Percentiles rank a stretch among this genome's conserved stretches.
Evolutionary conservation across 78 protist species (phyloP).

Genomic region (Dictyostelium purpureum): DNA sequence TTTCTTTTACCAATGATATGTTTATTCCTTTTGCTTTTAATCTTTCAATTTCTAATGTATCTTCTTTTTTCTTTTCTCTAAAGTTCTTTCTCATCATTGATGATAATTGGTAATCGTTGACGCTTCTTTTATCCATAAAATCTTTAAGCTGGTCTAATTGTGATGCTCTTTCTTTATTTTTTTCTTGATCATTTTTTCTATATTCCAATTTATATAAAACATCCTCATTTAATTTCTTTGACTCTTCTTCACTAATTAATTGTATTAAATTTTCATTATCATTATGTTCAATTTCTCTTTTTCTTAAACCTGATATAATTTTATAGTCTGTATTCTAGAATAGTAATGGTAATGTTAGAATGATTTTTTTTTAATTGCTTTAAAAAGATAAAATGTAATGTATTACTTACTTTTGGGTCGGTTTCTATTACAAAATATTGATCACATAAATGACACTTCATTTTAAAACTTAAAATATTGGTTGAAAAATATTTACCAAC

Average conservation of each 20-base stretch:
- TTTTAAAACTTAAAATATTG: constrained; percentile 76
- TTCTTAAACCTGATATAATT: constrained; percentile 41
- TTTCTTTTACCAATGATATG: constrained; percentile 12
- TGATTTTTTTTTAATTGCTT: neutral
- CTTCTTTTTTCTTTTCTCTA: constrained; percentile 55
- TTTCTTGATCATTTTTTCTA: constrained; percentile 24
- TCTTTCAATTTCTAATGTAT: constrained; percentile 8
- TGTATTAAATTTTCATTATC: neutral
- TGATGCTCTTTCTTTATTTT: constrained; percentile 10
- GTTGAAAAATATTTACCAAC: constrained; percentile 88
- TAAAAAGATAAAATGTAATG: neutral
- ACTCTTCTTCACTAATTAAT: neutral
- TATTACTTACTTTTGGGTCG: constrained; percentile 90
- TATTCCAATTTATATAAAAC: constrained; percentile 34
- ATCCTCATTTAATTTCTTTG: constrained; percentile 7
- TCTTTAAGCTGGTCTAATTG: constrained; percentile 18
- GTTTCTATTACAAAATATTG: constrained; percentile 84
- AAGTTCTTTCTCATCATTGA: constrained; percentile 49
- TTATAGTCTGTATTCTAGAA: constrained; percentile 75
- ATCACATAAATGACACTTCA: constrained; percentile 86
- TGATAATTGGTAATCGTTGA: constrained; percentile 1
- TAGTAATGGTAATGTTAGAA: neutral
- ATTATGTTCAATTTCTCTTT: neutral
- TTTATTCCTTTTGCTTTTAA: constrained; percentile 39
- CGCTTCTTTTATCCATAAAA: neutral